Evolutionary conservation across 805 yeast genomes (phyloP).

Genomic region (Spathaspora sp.): DNA sequence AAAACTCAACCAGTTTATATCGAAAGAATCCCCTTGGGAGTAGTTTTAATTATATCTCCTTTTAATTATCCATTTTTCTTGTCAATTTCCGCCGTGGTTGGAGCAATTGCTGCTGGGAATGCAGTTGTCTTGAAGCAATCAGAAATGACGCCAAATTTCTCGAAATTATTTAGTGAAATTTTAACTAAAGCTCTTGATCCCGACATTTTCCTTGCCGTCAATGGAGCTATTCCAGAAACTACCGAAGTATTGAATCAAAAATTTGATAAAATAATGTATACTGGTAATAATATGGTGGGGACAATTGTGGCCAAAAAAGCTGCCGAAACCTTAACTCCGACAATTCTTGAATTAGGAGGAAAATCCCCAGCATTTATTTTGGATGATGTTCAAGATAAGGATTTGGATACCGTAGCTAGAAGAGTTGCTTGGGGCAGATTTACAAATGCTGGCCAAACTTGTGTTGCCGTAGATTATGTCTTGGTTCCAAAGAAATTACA

Average conservation of each 20-base stretch:
- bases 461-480: slow-evolving; percentile 85
- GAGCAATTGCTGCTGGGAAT: slow-evolving; percentile 86
- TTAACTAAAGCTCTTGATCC: slow-evolving; percentile 52
- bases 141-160: slow-evolving; percentile 65
- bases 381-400: slow-evolving; percentile 39
- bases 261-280: slow-evolving; percentile 81
- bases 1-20: slow-evolving; percentile 26
- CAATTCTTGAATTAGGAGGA: slow-evolving; percentile 83
- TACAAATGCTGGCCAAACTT: slow-evolving; percentile 83
- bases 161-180: slow-evolving; percentile 53
- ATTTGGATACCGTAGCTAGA: slow-evolving; percentile 44
- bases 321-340: slow-evolving; percentile 80
- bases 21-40: slow-evolving; percentile 51
- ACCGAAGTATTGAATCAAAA: slow-evolving; percentile 54
- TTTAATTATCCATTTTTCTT: slow-evolving; percentile 77
- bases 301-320: slow-evolving; percentile 74
- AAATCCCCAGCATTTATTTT: slow-evolving; percentile 82
- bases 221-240: slow-evolving; percentile 70
- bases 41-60: slow-evolving; percentile 69
- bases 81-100: slow-evolving; percentile 61
- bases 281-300: slow-evolving; percentile 80
- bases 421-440: slow-evolving; percentile 78
- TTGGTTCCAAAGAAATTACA: slow-evolving; percentile 60
- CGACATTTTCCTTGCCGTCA: slow-evolving; percentile 57
- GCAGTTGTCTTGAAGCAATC: slow-evolving; percentile 72